Base-by-base conservation (phyloP, 1,139 yeast genomes). In the Saccharomyces hybrid region DNA sequence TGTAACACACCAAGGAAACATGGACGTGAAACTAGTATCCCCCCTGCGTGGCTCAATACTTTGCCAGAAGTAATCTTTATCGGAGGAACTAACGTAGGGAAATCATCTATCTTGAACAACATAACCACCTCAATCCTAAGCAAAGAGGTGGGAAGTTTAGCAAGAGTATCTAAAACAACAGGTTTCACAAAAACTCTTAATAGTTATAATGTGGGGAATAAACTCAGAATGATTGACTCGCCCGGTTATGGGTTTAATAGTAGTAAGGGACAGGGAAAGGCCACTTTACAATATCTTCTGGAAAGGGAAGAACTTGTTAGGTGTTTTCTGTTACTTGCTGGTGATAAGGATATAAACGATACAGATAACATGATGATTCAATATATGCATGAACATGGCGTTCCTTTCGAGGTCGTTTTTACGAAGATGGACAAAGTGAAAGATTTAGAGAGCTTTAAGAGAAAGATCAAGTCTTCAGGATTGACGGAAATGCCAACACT, bases 71-170 rank as follows among this genome's bases (percentile, higher is more conserved):
- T 88, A 2, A 73, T 86, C 6, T 75, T 89, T 47, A 65, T 89
- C 53, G 96, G 96, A 0, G 80, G 88, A 60, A 85, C 95, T 52
- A 89, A 89, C 63, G 89, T 83, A 1, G 97, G 97, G 0, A 89
- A 89, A 66, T 87, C 95, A 0, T 82, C 95, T 0, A 69, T 89
- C 44, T 73, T 89, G 46, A 86, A 88, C 62, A 79, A 78, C 16
- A 60, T 84, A 7, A 62, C 76, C 11, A 65, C 79, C 62, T 65
- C 68, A 64, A 67, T 71, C 49, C 66, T 69, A 28, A 57, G 64
- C 31, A 73, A 69, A 31, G 66, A 65, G 42, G 61, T 72, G 59
- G 57, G 67, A 49, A 66, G 72, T 52, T 73, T 76, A 59, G 88
- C 88, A 2, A 78, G 69, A 61, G 81, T 80, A 2, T 83, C 86